Percentiles rank a stretch among this genome's conserved stretches.
Evolutionary conservation across 768 basidiomycete species (phyloP).

Genomic region (Boletus coccyginus): DNA sequence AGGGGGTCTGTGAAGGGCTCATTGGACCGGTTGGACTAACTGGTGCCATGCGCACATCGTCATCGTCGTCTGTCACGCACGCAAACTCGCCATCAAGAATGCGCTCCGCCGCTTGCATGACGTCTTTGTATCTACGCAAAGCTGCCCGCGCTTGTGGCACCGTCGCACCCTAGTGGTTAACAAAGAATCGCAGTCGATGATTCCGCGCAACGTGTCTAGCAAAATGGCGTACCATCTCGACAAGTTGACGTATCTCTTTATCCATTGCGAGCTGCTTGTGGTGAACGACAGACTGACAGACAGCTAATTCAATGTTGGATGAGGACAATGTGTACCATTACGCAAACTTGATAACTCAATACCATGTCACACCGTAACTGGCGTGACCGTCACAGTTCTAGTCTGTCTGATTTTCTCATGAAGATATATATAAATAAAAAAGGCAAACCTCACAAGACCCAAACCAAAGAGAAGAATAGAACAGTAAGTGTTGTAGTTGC

Average conservation of each 20-base stretch:
- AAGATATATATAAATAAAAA: conserved; percentile 18
- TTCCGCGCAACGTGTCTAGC: neutral
- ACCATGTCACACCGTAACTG: conserved; percentile 24
- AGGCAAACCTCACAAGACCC: conserved; percentile 10
- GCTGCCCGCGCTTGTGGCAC: conserved; percentile 80
- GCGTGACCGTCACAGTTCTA: conserved; percentile 7
- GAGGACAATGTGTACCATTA: conserved; percentile 18
- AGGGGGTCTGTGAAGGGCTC: conserved; percentile 30
- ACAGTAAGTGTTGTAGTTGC: neutral
- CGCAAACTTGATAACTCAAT: conserved; percentile 20
- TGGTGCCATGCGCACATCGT: conserved; percentile 47
- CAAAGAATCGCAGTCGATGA: conserved; percentile 1
- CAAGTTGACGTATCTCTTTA: conserved; percentile 55
- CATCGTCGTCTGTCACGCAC: conserved; percentile 53
- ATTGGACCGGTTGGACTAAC: conserved; percentile 20
- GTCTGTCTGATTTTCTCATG: neutral
- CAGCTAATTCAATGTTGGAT: neutral
- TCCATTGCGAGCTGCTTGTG: conserved; percentile 39
- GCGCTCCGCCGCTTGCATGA: conserved; percentile 87
- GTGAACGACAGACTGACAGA: neutral
- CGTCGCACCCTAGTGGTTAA: conserved; percentile 67
- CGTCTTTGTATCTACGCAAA: conserved; percentile 77
- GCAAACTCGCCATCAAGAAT: conserved; percentile 86
- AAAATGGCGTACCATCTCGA: conserved; percentile 48
- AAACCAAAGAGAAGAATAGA: conserved; percentile 6